Conservation (phyloP, 139 green algal genomes). For the Picochlorum costavermella region DNA sequence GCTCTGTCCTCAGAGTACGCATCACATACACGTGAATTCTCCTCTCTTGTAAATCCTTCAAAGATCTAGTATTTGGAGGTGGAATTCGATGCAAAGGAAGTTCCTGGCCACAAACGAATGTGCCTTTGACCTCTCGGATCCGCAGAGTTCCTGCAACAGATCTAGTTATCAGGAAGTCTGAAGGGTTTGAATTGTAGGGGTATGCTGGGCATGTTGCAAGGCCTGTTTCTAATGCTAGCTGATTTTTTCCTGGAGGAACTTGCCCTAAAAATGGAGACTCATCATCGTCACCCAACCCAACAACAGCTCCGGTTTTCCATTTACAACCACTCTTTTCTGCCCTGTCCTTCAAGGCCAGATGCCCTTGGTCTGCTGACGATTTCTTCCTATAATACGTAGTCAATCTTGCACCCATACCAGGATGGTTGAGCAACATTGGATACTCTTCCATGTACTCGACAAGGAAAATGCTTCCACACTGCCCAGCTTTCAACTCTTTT, state of each 20-base stretch:
- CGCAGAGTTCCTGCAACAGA: constrained; percentile 35
- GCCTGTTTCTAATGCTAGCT: constrained; percentile 36
- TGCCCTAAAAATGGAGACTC: constrained; percentile 52
- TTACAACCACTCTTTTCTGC: constrained; percentile 8
- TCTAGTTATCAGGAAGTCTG: constrained; percentile 68
- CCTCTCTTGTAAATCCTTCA: constrained; percentile 35
- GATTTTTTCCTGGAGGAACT: constrained; percentile 26
- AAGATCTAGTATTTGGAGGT: constrained; percentile 6
- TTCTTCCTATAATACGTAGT: constrained; percentile 64
- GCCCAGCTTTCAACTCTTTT: constrained; percentile 40
- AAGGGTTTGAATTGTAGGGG: constrained; percentile 32
- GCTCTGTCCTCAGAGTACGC: constrained; percentile 14
- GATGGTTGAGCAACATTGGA: constrained; percentile 57
- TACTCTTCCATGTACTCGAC: constrained; percentile 74
- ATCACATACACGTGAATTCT: constrained; percentile 33
- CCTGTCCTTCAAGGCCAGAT: constrained; percentile 13
- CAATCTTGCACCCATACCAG: constrained; percentile 69
- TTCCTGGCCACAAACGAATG: constrained; percentile 56
- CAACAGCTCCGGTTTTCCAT: constrained; percentile 43
- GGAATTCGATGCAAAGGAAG: constrained; percentile 46
- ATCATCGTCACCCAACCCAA: constrained; percentile 46
- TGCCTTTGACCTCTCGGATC: constrained; percentile 56
- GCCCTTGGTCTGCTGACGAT: constrained; percentile 27
- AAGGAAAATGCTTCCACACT: constrained; percentile 55
- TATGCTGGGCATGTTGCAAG: constrained; percentile 54